Conservation (phyloP, 2,329 filamentous ascomycete species). For the Beauveria australis region DNA sequence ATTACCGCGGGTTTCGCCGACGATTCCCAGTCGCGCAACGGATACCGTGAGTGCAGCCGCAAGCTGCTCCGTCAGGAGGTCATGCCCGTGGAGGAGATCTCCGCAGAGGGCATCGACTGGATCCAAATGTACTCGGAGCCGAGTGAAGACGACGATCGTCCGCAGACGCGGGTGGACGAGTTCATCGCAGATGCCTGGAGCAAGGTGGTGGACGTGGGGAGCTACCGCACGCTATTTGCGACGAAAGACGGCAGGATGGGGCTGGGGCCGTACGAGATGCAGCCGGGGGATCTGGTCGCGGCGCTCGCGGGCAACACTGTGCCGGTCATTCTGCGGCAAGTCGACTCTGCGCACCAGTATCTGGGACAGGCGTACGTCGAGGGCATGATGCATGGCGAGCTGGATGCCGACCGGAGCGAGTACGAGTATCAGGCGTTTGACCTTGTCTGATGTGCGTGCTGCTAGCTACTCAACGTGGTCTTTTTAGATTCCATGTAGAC, state of each 20-base stretch:
- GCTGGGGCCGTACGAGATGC: not conserved
- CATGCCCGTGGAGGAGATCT: not conserved
- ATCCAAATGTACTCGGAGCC: not conserved
- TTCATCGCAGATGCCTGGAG: not conserved
- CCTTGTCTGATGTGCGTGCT: not conserved
- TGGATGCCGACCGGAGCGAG: not conserved
- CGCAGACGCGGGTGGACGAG: not conserved
- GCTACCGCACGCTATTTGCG: not conserved
- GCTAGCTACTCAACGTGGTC: not conserved
- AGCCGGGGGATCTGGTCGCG: not conserved
- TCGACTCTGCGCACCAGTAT: not conserved
- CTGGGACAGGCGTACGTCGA: not conserved
- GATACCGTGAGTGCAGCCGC: not conserved
- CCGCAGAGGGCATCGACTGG: not conserved
- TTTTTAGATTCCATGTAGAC: not conserved
- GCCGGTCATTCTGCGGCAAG: not conserved
- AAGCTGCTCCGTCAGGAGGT: not conserved
- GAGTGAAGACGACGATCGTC: not conserved
- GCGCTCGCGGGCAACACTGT: not conserved
- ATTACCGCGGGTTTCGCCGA: not conserved
- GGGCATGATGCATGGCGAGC: slow-evolving; percentile 2
- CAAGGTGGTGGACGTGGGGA: not conserved
- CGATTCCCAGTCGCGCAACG: not conserved
- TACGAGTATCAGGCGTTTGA: not conserved
- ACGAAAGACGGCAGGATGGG: not conserved